Conservation (phyloP, 2,329 filamentous ascomycete genomes). For the Colletotrichum sojae region DNA sequence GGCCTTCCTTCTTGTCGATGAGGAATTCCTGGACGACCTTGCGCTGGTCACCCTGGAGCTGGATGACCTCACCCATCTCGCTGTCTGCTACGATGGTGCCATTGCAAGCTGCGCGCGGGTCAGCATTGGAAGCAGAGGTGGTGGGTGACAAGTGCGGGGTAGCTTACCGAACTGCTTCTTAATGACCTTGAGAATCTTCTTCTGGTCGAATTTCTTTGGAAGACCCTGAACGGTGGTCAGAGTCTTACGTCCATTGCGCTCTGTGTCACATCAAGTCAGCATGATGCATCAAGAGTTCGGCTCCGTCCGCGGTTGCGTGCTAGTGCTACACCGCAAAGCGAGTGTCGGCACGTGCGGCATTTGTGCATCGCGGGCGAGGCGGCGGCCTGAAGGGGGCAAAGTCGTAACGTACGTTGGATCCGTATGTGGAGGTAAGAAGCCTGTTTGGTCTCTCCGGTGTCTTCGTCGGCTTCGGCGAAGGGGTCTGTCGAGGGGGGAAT, state of each 20-base stretch:
- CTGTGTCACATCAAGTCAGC: slow-evolving; percentile 69
- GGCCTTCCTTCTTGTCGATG: slow-evolving; percentile 93
- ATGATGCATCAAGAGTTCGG: neutral
- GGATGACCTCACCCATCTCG: slow-evolving; percentile 99
- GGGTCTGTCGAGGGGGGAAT: slow-evolving; percentile 76
- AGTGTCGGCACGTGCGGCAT: slow-evolving; percentile 35
- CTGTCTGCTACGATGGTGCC: slow-evolving; percentile 97
- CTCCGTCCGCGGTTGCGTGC: neutral
- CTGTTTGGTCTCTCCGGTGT: slow-evolving; percentile 95
- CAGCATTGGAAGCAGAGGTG: slow-evolving; percentile 44
- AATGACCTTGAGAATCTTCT: slow-evolving; percentile 99
- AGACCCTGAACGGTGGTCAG: slow-evolving; percentile 99
- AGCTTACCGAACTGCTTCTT: slow-evolving; percentile 97
- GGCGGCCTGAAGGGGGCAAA: slow-evolving; percentile 7
- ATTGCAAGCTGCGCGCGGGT: slow-evolving; percentile 85
- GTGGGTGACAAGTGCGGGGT: neutral
- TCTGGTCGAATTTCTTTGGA: slow-evolving; percentile 98
- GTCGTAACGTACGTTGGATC: slow-evolving; percentile 87
- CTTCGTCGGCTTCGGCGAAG: slow-evolving; percentile 99
- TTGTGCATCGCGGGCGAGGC: neutral
- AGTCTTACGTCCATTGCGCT: slow-evolving; percentile 99
- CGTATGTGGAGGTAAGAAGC: slow-evolving; percentile 99
- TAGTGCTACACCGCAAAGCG: neutral
- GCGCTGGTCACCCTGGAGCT: slow-evolving; percentile 99
- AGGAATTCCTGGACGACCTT: slow-evolving; percentile 99